Evolutionary conservation across 257 asterid genomes (phyloP).

Genomic region (Dorcoceras hygrometricum): DNA sequence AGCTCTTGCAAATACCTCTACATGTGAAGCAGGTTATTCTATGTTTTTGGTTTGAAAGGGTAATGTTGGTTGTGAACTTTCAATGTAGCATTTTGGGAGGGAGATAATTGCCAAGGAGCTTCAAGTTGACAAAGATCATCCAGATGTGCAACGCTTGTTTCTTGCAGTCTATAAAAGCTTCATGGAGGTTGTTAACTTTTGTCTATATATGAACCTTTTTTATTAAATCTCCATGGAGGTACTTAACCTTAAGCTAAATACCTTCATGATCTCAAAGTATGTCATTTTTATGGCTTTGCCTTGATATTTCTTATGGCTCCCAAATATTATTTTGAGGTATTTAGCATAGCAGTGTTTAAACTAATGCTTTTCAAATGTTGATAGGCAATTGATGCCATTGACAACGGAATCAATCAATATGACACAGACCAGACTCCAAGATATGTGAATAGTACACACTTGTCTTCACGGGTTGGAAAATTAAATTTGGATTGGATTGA

Average conservation of each 20-base stretch:
- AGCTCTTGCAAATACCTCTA: too few species aligned
- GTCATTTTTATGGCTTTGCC: neutral
- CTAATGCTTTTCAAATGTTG: constrained; percentile 16
- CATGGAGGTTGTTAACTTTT: constrained; percentile 65
- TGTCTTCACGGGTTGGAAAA: constrained; percentile 85
- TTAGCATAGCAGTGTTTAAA: constrained; percentile 6
- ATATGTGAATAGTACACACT: constrained; percentile 70
- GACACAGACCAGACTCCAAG: constrained; percentile 87
- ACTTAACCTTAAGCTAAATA: neutral
- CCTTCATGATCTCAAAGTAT: neutral
- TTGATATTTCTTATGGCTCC: neutral
- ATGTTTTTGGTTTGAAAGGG: neutral
- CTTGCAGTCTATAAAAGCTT: constrained; percentile 81
- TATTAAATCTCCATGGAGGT: too few species aligned
- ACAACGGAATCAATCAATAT: constrained; percentile 82
- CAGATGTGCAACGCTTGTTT: constrained; percentile 72
- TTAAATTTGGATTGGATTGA: constrained; percentile 84
- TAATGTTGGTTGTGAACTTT: constrained; percentile 17
- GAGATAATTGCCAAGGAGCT: constrained; percentile 90
- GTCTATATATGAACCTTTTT: constrained; percentile 2
- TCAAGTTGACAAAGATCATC: constrained; percentile 67
- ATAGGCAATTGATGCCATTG: constrained; percentile 89
- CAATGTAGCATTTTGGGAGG: constrained; percentile 75
- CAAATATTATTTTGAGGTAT: neutral
- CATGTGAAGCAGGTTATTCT: neutral